Conservation (phyloP, 2,329 filamentous ascomycete genomes). For the Metarhizium humberi region DNA sequence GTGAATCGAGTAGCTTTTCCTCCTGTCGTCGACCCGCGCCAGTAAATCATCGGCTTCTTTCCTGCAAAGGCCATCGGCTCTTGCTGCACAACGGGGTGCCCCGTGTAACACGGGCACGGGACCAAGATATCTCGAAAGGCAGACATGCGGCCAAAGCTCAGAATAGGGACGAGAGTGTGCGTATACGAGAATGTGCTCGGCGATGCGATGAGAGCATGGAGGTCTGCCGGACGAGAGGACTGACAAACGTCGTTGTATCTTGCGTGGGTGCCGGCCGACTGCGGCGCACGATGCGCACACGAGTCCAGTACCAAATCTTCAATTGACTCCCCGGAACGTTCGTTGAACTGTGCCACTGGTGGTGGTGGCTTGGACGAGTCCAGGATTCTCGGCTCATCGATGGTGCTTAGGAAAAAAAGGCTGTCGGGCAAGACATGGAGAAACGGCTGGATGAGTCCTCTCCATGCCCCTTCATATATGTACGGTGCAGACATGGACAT, state of each 20-base stretch:
- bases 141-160: conserved; percentile 15
- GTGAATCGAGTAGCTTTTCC: conserved; percentile 30
- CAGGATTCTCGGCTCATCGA: conserved; percentile 38
- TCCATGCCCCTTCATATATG: background rate
- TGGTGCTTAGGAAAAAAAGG: conserved; percentile 34
- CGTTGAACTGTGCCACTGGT: too few species aligned
- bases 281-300: background rate
- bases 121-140: conserved; percentile 43
- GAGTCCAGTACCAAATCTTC: background rate
- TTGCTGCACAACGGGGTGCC: conserved; percentile 30
- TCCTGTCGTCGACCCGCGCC: conserved; percentile 47
- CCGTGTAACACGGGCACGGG: conserved; percentile 41
- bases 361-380: conserved; percentile 11
- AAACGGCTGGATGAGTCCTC: background rate
- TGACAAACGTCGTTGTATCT: too few species aligned
- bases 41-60: conserved; percentile 44
- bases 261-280: too few species aligned
- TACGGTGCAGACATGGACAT: conserved; percentile 10
- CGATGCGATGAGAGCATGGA: too few species aligned
- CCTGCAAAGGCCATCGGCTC: conserved; percentile 21
- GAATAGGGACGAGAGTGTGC: too few species aligned
- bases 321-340: background rate
- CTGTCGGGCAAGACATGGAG: conserved; percentile 23
- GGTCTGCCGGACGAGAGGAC: too few species aligned
- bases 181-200: too few species aligned